Evolutionary conservation across 2,329 filamentous ascomycete genomes (phyloP).

Genomic region (Daldinia eschscholtzii): DNA sequence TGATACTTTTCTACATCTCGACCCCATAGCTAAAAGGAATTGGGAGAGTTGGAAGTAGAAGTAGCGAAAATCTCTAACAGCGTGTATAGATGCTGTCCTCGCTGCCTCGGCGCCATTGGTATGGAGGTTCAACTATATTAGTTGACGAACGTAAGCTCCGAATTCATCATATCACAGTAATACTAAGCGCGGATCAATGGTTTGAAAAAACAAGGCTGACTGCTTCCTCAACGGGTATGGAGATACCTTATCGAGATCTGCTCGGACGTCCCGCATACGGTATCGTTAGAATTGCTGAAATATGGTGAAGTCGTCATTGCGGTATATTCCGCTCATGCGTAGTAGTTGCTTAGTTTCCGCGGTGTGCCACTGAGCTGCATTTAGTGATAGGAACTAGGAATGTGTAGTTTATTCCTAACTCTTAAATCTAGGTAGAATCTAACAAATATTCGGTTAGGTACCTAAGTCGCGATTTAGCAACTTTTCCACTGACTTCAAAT

Average conservation of each 20-base stretch:
- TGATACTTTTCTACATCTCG: too few species aligned
- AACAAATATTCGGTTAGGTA: neutral
- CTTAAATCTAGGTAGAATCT: neutral
- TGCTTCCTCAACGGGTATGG: neutral
- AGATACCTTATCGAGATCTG: neutral
- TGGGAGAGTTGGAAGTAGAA: too few species aligned
- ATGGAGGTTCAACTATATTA: too few species aligned
- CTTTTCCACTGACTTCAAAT: neutral
- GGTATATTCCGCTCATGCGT: neutral
- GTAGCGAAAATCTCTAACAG: too few species aligned
- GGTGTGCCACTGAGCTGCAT: too few species aligned
- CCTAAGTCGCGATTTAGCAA: neutral
- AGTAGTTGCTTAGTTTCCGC: too few species aligned
- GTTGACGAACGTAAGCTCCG: slow-evolving; percentile 47
- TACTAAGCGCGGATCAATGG: neutral
- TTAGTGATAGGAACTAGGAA: neutral
- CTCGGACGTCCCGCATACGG: neutral
- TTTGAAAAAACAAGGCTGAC: neutral
- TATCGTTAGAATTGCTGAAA: neutral
- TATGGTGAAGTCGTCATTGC: neutral
- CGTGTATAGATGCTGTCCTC: too few species aligned
- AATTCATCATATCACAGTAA: slow-evolving; percentile 4
- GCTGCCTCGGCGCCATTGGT: too few species aligned
- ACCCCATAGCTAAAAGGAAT: too few species aligned
- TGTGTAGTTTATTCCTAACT: neutral